phyloP scores from a whole-genome alignment of 139 green algal species.

The Yamagishiella unicocca region DNA sequence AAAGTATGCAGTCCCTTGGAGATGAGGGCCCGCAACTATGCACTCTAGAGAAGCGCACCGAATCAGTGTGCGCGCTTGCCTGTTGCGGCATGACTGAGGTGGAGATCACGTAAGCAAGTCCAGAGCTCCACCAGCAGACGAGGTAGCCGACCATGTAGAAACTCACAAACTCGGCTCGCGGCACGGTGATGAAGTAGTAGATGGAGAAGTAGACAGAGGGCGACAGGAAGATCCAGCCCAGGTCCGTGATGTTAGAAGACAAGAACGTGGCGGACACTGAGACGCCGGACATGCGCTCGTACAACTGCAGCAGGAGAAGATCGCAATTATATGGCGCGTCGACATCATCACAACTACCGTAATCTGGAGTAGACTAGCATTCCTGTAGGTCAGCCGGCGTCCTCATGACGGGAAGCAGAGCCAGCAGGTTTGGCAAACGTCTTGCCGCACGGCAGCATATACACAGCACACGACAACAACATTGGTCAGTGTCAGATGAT shows the following conservation, averaged over 20 bases:
- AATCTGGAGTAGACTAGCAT: background rate
- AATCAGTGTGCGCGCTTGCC: too few species aligned
- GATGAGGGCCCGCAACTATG: background rate
- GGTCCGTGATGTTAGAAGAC: background rate
- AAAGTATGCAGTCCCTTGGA: background rate
- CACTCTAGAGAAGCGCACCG: background rate
- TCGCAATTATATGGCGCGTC: background rate
- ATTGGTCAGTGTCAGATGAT: background rate
- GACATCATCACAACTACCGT: background rate
- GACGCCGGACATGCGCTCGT: constrained; percentile 1
- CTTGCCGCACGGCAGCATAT: background rate
- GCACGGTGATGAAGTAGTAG: background rate
- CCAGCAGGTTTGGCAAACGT: background rate
- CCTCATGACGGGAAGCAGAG: background rate
- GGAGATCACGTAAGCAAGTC: background rate
- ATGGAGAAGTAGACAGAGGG: background rate
- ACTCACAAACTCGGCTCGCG: background rate
- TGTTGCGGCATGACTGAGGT: background rate
- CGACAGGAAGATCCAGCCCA: background rate
- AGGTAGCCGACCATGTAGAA: background rate
- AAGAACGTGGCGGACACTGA: background rate
- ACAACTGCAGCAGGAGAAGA: background rate
- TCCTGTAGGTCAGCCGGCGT: too few species aligned
- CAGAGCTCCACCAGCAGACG: constrained; percentile 19
- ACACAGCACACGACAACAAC: background rate